These are phyloP conservation scores for Datura wrightii DNA, from an alignment of 257 asterid genomes.

Conservation along the genomic window DNA sequence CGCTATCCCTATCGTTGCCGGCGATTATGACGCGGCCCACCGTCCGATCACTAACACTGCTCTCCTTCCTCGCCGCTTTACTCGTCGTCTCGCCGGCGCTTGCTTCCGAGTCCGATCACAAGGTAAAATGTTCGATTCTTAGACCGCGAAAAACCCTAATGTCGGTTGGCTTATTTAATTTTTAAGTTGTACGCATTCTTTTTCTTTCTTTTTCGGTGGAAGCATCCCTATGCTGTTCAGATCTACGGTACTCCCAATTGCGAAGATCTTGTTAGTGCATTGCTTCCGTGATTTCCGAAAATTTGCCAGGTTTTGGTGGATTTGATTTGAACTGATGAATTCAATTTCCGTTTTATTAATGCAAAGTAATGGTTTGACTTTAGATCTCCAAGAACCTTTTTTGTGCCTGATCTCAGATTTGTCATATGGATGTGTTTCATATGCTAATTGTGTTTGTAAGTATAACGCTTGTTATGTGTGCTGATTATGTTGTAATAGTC, in stretches of 20 bases:
- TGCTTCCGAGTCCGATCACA: slow-evolving; percentile 45
- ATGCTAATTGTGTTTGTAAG: neutral
- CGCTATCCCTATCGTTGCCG: neutral
- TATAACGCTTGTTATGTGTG: neutral
- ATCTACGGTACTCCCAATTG: slow-evolving; percentile 19
- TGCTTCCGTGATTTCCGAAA: slow-evolving; percentile 13
- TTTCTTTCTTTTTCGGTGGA: neutral
- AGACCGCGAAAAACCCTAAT: slow-evolving; percentile 11
- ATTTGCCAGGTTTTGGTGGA: neutral
- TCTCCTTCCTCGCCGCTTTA: slow-evolving; percentile 27
- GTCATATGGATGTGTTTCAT: neutral
- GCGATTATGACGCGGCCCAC: slow-evolving; percentile 34
- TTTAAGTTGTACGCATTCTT: neutral
- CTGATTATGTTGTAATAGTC: slow-evolving; percentile 17
- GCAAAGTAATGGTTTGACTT: slow-evolving; percentile 7
- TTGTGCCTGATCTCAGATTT: slow-evolving; percentile 9
- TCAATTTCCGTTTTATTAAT: neutral
- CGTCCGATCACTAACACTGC: slow-evolving; percentile 27
- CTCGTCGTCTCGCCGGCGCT: slow-evolving; percentile 35
- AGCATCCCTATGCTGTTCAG: neutral
- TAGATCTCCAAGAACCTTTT: neutral
- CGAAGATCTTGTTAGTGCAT: slow-evolving; percentile 15
- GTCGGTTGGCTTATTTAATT: neutral
- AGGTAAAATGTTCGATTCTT: slow-evolving; percentile 27
- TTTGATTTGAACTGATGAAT: neutral